Percentiles rank a stretch among this genome's conserved stretches.
Evolutionary conservation across 805 yeast species (phyloP).

Genomic region (Candida saitoana): DNA sequence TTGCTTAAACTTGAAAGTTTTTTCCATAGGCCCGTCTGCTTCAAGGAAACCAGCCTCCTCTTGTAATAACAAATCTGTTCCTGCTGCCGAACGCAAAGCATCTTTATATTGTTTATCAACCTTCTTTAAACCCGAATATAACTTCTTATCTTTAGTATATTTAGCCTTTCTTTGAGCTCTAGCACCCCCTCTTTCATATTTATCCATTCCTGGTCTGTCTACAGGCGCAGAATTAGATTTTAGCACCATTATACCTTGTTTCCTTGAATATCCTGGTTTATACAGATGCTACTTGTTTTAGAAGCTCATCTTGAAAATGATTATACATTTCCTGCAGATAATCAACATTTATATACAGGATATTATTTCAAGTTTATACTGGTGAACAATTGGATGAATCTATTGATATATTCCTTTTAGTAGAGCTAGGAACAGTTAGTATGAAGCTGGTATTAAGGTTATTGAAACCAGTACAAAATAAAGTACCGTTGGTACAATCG

Average conservation of each 20-base stretch:
- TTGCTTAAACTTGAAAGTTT: slow-evolving; percentile 81
- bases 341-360: neutral
- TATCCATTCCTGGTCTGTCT: slow-evolving; percentile 19
- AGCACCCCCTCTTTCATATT: slow-evolving; percentile 24
- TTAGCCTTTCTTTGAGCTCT: slow-evolving; percentile 19
- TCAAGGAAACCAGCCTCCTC: slow-evolving; percentile 86
- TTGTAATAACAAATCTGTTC: slow-evolving; percentile 77
- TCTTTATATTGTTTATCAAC: slow-evolving; percentile 69
- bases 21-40: slow-evolving; percentile 88
- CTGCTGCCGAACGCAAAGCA: slow-evolving; percentile 79
- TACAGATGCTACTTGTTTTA: too few species aligned
- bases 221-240: slow-evolving; percentile 5
- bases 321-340: too few species aligned
- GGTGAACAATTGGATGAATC: neutral
- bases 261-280: too few species aligned
- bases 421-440: neutral
- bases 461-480: neutral
- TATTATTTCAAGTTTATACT: neutral
- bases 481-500: slow-evolving; percentile 9
- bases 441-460: neutral
- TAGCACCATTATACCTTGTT: too few species aligned
- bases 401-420: too few species aligned
- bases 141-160: slow-evolving; percentile 52
- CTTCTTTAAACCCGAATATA: slow-evolving; percentile 62
- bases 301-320: neutral